phyloP scores from a whole-genome alignment of 1,139 yeast species.

The Blastobotrys elegans region DNA sequence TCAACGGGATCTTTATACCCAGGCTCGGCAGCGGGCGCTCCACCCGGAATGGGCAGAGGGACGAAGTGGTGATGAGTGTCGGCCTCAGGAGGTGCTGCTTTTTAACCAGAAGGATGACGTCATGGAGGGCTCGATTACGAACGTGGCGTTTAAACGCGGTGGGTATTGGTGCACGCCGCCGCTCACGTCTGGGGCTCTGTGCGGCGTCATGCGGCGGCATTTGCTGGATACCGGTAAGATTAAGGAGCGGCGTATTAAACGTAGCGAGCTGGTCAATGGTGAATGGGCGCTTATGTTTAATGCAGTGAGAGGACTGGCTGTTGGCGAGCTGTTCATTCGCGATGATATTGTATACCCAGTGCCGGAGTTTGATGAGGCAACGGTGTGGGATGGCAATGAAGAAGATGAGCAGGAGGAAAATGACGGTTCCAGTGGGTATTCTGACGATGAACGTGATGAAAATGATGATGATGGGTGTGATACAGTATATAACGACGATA shows the following conservation, averaged over 20 bases:
- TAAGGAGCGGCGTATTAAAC: constrained; percentile 48
- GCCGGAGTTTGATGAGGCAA: neutral
- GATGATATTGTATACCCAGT: neutral
- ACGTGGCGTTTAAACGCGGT: constrained; percentile 58
- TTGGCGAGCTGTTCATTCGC: neutral
- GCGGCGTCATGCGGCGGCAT: constrained; percentile 75
- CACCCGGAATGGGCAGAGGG: constrained; percentile 28
- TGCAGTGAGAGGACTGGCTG: constrained; percentile 63
- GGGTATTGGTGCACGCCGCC: constrained; percentile 77
- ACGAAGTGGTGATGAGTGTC: constrained; percentile 13
- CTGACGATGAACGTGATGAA: neutral
- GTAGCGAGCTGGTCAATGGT: constrained; percentile 50
- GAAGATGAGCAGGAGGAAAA: neutral
- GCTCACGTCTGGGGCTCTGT: constrained; percentile 70
- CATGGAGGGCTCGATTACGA: constrained; percentile 84
- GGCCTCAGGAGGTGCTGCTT: constrained; percentile 61
- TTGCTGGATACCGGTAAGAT: constrained; percentile 53
- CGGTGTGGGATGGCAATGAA: neutral
- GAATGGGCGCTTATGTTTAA: constrained; percentile 69
- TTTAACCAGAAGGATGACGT: constrained; percentile 55
- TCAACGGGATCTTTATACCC: constrained; percentile 54
- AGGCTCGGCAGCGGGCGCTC: constrained; percentile 49
- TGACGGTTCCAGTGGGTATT: neutral
- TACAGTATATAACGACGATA: neutral
- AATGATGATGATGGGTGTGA: neutral